Evolutionary conservation across 2,329 filamentous ascomycete genomes (phyloP), one percentile per base, ranked within the genome.

Genomic region (Raffaelea ambrosiae): DNA sequence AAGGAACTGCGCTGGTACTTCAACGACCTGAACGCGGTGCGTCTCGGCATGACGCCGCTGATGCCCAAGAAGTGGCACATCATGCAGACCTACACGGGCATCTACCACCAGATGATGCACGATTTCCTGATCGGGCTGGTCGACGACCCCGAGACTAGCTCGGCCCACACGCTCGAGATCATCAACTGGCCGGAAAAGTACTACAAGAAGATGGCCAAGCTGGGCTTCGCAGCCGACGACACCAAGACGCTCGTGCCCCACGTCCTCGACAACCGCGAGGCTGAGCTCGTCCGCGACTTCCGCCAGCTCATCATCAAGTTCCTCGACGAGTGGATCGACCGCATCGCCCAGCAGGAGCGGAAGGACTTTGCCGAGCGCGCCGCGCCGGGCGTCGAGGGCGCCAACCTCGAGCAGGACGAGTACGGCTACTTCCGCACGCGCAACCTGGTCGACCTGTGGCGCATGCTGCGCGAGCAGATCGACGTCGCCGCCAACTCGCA

Each of bases 21-120:
- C 71, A 96, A 97, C 68, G 91, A 98, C 63, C 77, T 98, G 35
- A 95, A 94, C 65, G 89, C 88, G 3, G 91, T 96, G 61, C 89
- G 91, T 65, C 77, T 94, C 53, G 91, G 93, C 60, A 95, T 98
- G 87, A 80, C 86, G 51, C 79, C 81, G 23, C 74, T 98, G 46
- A 90, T 96, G 80, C 93, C 94, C 9, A 91, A 87, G 67, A 95
- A 93, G 65, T 98, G 93, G 93, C 90, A 85, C 61, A 95, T 98
- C 43, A 86, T 90, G 68, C 83, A 86, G 62, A 93, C 86, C 1
- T 98, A 95, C 64, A 84, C 83, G 51, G 79, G 86, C 58, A 90
- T 95, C 52, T 98, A 98, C 63, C 93, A 98, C 68, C 76, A 79
- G 54, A 77, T 91, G 56, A 97, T 98, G 91, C 93, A 95, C 68